Conservation (phyloP, 768 basidiomycete species). For the Dendrothele bispora region DNA sequence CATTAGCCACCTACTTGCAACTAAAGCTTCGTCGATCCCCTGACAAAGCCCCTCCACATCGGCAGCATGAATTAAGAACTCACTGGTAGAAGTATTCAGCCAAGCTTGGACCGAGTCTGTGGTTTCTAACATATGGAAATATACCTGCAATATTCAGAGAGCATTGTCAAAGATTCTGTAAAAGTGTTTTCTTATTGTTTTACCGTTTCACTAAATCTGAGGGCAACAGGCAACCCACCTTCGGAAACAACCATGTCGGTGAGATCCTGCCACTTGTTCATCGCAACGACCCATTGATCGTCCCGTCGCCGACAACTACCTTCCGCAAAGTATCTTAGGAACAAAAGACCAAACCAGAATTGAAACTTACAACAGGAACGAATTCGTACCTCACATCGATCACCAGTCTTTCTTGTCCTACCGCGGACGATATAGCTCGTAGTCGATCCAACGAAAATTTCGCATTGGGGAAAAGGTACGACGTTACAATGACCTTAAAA, state of each 20-base stretch:
- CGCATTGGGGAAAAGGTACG: conserved; percentile 86
- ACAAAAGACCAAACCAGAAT: neutral
- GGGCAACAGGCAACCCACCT: conserved; percentile 45
- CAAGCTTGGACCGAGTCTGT: neutral
- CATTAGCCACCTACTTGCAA: conserved; percentile 54
- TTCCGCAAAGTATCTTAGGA: conserved; percentile 1
- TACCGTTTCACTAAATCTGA: neutral
- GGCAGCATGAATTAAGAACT: conserved; percentile 96
- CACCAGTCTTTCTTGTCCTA: conserved; percentile 87
- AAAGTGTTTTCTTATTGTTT: neutral
- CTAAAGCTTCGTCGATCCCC: conserved; percentile 91
- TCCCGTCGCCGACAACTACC: conserved; percentile 78
- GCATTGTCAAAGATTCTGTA: conserved; percentile 72
- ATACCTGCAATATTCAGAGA: conserved; percentile 83
- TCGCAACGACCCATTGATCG: conserved; percentile 88
- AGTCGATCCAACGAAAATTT: conserved; percentile 78
- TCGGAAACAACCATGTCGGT: conserved; percentile 91
- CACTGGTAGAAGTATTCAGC: conserved; percentile 45
- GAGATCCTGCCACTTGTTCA: conserved; percentile 98
- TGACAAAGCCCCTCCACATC: conserved; percentile 97
- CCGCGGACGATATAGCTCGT: conserved; percentile 52
- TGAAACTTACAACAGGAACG: neutral
- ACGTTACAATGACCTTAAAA: conserved; percentile 99
- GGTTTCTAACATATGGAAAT: neutral
- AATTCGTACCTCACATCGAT: conserved; percentile 85